Percentiles rank a stretch among this genome's conserved stretches.
Conservation (phyloP, 192 early-diverging fungal species). For the Umbelopsis isabellina region DNA sequence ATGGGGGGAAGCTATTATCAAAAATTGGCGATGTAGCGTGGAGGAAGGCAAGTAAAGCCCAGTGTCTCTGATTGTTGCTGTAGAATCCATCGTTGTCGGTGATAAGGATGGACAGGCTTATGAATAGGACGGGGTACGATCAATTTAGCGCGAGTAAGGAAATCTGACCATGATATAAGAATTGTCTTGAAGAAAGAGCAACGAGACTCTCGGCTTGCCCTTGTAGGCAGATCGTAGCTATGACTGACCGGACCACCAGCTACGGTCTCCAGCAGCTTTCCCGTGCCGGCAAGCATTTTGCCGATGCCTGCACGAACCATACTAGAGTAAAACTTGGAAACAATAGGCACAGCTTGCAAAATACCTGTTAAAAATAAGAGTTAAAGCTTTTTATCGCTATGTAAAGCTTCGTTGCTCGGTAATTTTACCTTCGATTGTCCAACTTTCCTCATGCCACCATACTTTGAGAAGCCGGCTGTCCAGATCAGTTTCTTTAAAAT, state of each 20-base stretch:
- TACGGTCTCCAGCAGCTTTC: neutral
- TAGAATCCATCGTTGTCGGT: neutral
- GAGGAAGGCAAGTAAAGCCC: neutral
- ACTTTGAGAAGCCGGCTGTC: conserved; percentile 17
- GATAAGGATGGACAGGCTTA: neutral
- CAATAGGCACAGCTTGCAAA: neutral
- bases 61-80: neutral
- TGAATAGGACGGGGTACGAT: conserved; percentile 1
- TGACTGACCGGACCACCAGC: conserved; percentile 3
- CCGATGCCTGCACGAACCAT: neutral
- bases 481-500: conserved; percentile 3
- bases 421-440: conserved; percentile 10
- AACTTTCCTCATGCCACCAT: conserved; percentile 15
- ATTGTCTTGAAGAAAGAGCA: neutral
- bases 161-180: conserved; percentile 4
- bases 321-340: neutral
- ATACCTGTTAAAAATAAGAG: neutral
- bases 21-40: neutral
- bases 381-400: neutral
- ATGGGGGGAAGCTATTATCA: too few relatives aligned
- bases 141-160: neutral
- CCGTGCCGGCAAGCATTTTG: neutral
- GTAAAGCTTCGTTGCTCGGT: neutral
- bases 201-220: neutral
- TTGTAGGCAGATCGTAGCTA: conserved; percentile 1